Evolutionary conservation across 116 monocot species (phyloP), one percentile per base, ranked within the genome.

Genomic region (Zostera marina): DNA sequence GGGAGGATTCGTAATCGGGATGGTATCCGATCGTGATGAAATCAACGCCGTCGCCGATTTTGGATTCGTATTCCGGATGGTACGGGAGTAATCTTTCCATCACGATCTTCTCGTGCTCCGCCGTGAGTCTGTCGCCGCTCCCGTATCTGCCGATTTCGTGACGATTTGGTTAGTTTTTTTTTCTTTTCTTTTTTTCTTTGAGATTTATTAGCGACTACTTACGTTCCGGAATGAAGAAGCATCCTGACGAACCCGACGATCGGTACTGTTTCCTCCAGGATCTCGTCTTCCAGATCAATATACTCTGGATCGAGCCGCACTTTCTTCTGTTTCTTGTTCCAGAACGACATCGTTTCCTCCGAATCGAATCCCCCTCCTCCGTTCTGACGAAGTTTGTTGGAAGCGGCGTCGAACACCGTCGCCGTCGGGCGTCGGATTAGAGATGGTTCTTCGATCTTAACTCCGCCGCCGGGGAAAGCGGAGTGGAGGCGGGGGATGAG

Each of bases 151-250:
- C 32, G 5, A 32, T 32, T 32, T 32, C 5, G 2, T 3, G 0
- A 4, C 2, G 5, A 32, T 3, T 32, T 32, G 32, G 5, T 32
- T 32, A 32, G 0, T 32, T 32, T 5, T 3, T 26, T 26, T 4
- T 49, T 8, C 8, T 17, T 49, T 49, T n/a, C 14, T 44, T 22
- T 12, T 26, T 11, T 22, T 43, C 22, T 6, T 24, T n/a, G n/a
- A n/a, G n/a, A n/a, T n/a, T n/a, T n/a, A n/a, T n/a, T n/a, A n/a
- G n/a, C n/a, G n/a, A n/a, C 42, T 6, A 40, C 70, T 58, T 74
- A 89, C 90, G 90, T 86, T 40, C 91, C 98, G 53, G 98, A 90
- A 68, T 98, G 98, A 54, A 98, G 91, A 60, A 98, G 80, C 98
- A 83, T 98, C 66, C 98, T 72, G 9, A 90, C 98, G 42, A 98